phyloP scores from a whole-genome alignment of 306 rosid species.

The Rosa lucieae region DNA sequence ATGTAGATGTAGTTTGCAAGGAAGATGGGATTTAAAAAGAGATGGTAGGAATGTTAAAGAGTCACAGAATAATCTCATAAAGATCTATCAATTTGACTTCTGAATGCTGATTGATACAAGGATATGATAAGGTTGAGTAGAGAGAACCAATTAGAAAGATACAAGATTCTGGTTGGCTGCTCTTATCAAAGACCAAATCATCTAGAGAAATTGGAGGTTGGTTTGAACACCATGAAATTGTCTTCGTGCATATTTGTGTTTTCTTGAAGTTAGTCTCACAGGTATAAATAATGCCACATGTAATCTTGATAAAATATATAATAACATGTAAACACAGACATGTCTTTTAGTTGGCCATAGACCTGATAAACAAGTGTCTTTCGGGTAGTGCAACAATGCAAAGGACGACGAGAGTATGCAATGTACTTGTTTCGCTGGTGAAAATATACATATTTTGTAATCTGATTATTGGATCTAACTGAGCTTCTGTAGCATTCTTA shows the following conservation, averaged over 20 bases:
- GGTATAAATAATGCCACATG: conserved; percentile 3
- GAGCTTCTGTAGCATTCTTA: background rate
- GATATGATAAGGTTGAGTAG: conserved; percentile 50
- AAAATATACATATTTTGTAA: background rate
- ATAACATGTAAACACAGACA: background rate
- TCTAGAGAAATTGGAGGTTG: conserved; percentile 41
- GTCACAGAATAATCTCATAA: conserved; percentile 17
- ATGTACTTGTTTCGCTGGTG: background rate
- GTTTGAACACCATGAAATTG: conserved; percentile 35
- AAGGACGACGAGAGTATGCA: background rate
- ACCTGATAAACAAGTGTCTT: background rate
- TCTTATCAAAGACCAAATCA: conserved; percentile 80
- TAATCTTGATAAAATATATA: background rate
- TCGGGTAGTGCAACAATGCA: conserved; percentile 1
- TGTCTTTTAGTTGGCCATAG: background rate
- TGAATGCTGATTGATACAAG: conserved; percentile 46
- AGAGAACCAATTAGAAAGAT: conserved; percentile 79
- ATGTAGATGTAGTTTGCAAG: conserved; percentile 36
- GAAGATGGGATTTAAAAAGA: conserved; percentile 23
- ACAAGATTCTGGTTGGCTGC: conserved; percentile 79
- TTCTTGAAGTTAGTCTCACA: conserved; percentile 35
- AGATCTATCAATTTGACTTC: conserved; percentile 32
- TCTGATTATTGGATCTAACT: background rate
- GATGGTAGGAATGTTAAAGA: conserved; percentile 30
- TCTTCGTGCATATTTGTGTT: conserved; percentile 32